Conservation (phyloP, 352 stramenopile species). For the Globisporangium radiosum region DNA sequence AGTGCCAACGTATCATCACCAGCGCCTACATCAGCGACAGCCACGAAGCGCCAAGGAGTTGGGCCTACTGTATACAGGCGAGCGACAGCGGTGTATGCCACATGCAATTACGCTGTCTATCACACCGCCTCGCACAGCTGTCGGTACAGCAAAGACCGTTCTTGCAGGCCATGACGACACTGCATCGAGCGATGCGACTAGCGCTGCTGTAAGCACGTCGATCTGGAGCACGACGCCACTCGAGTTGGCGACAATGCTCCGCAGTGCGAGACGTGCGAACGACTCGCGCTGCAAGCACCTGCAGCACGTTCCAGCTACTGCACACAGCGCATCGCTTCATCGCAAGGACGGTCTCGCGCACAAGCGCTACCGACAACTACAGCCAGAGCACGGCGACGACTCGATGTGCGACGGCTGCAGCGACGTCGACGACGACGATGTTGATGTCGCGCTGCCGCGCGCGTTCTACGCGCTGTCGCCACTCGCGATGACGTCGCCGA, state of each 20-base stretch:
- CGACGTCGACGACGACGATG: slow-evolving; percentile 5
- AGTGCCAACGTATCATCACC: not conserved
- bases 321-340: not conserved
- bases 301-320: not conserved
- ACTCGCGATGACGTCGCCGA: not conserved
- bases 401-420: slow-evolving; percentile 8
- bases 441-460: not conserved
- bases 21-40: slow-evolving; percentile 1
- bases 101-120: no score
- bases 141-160: no score
- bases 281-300: not conserved
- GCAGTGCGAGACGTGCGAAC: not conserved
- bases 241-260: slow-evolving; percentile 9
- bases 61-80: not conserved
- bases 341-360: not conserved
- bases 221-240: slow-evolving; percentile 8
- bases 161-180: not conserved
- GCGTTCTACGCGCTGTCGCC: slow-evolving; percentile 6
- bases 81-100: not conserved
- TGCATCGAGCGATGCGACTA: not conserved
- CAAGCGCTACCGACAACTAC: not conserved
- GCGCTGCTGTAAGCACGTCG: not conserved
- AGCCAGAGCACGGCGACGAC: slow-evolving; percentile 3
- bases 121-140: no score
- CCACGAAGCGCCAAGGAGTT: not conserved